These are phyloP conservation scores for Metschnikowia dekortorum DNA, from an alignment of 805 yeast species.

Conservation along the genomic window DNA sequence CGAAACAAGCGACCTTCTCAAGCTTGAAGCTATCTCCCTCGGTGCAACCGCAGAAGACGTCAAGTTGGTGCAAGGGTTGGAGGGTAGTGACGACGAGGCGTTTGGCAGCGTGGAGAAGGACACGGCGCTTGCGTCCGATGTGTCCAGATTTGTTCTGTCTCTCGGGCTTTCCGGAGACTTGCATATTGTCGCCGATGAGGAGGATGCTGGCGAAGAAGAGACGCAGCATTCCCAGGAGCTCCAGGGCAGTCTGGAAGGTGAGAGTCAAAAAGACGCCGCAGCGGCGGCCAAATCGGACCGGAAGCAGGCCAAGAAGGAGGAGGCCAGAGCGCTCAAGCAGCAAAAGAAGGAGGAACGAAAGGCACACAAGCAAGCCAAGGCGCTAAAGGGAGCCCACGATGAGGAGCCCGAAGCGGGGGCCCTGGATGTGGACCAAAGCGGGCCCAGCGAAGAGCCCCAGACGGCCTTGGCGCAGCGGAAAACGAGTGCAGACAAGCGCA, in stretches of 20 bases:
- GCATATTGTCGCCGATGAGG: conserved; percentile 17
- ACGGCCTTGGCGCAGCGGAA: too few relatives aligned
- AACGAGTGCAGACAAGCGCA: not conserved
- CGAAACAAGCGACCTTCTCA: conserved; percentile 36
- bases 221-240: not conserved
- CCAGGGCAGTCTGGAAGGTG: conserved; percentile 3
- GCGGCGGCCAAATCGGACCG: conserved; percentile 1
- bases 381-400: conserved; percentile 21
- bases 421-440: conserved; percentile 20
- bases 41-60: conserved; percentile 89
- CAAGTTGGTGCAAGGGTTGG: conserved; percentile 53
- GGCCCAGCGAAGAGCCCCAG: not conserved
- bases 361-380: conserved; percentile 5
- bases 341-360: conserved; percentile 32
- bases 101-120: conserved; percentile 41
- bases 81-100: conserved; percentile 42
- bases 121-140: conserved; percentile 46
- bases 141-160: conserved; percentile 57
- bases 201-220: conserved; percentile 11
- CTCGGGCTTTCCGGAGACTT: conserved; percentile 49
- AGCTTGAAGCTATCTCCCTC: conserved; percentile 70
- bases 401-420: conserved; percentile 24
- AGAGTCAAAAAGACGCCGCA: conserved; percentile 6
- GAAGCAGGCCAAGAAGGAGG: conserved; percentile 15
- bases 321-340: conserved; percentile 33